Conservation (phyloP, 2,329 filamentous ascomycete genomes). For the Venturia effusa region DNA sequence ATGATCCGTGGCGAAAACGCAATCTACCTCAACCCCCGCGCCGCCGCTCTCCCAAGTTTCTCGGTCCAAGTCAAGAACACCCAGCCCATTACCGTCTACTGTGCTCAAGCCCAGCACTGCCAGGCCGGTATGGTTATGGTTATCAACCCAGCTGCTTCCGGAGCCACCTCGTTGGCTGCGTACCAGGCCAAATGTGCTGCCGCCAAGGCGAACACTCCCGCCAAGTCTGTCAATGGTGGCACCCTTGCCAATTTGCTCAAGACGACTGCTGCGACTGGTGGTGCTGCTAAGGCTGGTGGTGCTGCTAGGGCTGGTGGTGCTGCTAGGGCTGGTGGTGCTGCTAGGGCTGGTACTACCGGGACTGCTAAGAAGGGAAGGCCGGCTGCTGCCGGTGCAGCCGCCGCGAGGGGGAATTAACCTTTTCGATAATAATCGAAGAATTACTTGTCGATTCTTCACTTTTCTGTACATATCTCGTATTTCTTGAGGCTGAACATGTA, state of each 20-base stretch:
- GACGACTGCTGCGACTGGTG: neutral
- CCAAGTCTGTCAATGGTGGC: constrained; percentile 5
- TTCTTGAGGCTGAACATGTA: neutral
- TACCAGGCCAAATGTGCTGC: constrained; percentile 10
- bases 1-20: constrained; percentile 8
- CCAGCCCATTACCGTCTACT: constrained; percentile 30
- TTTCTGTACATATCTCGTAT: neutral
- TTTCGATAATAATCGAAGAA: neutral
- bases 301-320: neutral
- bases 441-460: neutral
- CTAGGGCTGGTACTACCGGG: neutral
- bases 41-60: constrained; percentile 17
- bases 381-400: constrained; percentile 1
- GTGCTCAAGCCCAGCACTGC: constrained; percentile 28
- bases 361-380: constrained; percentile 1
- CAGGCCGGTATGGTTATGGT: constrained; percentile 16
- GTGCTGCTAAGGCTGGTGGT: neutral
- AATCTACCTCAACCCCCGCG: constrained; percentile 5
- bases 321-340: neutral
- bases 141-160: neutral
- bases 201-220: constrained; percentile 4
- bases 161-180: constrained; percentile 8
- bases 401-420: neutral
- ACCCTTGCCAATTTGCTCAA: neutral
- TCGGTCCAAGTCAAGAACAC: constrained; percentile 24